Evolutionary conservation across 1,139 yeast species (phyloP).

Genomic region (Yamadazyma spencermartinsiae): DNA sequence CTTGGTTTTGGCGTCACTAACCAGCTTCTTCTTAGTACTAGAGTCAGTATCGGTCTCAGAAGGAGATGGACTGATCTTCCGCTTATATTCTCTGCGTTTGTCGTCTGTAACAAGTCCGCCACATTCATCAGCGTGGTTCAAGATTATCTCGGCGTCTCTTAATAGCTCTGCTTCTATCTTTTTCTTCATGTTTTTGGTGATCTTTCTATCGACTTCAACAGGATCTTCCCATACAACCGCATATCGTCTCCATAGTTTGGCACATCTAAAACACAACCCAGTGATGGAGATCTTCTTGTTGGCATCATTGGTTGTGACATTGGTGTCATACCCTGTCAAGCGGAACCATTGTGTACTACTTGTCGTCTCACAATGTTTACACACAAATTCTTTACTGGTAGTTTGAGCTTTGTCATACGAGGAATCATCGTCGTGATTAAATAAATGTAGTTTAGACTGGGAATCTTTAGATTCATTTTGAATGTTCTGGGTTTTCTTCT

Average conservation of each 20-base stretch:
- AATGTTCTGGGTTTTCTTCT: conserved; percentile 46
- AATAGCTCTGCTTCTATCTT: conserved; percentile 71
- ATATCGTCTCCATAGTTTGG: conserved; percentile 86
- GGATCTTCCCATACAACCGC: conserved; percentile 92
- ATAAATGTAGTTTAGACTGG: conserved; percentile 26
- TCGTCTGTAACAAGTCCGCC: conserved; percentile 15
- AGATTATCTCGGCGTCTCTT: conserved; percentile 61
- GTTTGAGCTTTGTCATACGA: conserved; percentile 60
- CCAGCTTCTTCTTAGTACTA: conserved; percentile 9
- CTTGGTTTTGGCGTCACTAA: conserved; percentile 4
- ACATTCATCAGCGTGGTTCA: conserved; percentile 40
- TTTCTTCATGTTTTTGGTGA: conserved; percentile 49
- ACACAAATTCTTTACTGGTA: conserved; percentile 42
- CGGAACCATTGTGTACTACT: conserved; percentile 67
- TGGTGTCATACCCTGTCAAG: conserved; percentile 60
- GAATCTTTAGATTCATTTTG: conserved; percentile 31
- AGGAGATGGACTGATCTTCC: conserved; percentile 11
- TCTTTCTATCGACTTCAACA: conserved; percentile 57
- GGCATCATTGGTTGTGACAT: conserved; percentile 23
- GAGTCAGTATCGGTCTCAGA: conserved; percentile 4
- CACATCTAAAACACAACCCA: conserved; percentile 85
- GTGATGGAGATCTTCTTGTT: conserved; percentile 26
- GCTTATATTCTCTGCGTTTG: conserved; percentile 4
- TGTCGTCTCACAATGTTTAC: conserved; percentile 64
- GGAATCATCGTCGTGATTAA: conserved; percentile 72